Evolutionary conservation across 768 basidiomycete species (phyloP).

Genomic region (Exsudoporus frostii): DNA sequence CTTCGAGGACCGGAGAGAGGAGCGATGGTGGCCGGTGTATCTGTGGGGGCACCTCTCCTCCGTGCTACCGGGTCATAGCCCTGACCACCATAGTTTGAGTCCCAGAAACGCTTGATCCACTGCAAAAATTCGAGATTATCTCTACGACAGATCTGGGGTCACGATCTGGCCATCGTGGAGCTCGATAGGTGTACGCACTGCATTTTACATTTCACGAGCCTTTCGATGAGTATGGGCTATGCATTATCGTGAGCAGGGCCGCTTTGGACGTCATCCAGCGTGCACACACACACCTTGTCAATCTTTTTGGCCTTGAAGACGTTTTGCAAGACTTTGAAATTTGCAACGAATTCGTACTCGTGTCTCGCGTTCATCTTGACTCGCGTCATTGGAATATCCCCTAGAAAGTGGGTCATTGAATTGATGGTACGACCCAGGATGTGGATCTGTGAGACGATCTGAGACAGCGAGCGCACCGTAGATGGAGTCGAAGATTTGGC

Average conservation of each 20-base stretch:
- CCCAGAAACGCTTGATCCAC: conserved; percentile 97
- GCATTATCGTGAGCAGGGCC: conserved; percentile 2
- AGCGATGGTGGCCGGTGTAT: conserved; percentile 75
- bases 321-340: conserved; percentile 95
- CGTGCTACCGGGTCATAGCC: conserved; percentile 84
- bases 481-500: conserved; percentile 93
- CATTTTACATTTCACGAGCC: conserved; percentile 97
- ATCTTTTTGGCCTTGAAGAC: conserved; percentile 89
- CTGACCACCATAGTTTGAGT: conserved; percentile 83
- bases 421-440: conserved; percentile 7
- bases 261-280: not conserved
- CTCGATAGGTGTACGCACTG: conserved; percentile 57
- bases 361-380: conserved; percentile 97
- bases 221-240: conserved; percentile 94
- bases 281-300: conserved; percentile 67
- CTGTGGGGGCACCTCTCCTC: conserved; percentile 72
- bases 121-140: conserved; percentile 99
- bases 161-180: conserved; percentile 12
- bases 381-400: conserved; percentile 83
- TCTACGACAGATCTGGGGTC: conserved; percentile 36
- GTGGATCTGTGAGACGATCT: conserved; percentile 19
- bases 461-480: conserved; percentile 56
- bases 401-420: conserved; percentile 38
- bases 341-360: conserved; percentile 92
- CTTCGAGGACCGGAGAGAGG: conserved; percentile 49